Percentiles rank a stretch among this genome's conserved stretches.
These are phyloP conservation scores for Stachybotrys chlorohalonatus DNA, from an alignment of 2,329 filamentous ascomycete genomes.

Conservation along the genomic window DNA sequence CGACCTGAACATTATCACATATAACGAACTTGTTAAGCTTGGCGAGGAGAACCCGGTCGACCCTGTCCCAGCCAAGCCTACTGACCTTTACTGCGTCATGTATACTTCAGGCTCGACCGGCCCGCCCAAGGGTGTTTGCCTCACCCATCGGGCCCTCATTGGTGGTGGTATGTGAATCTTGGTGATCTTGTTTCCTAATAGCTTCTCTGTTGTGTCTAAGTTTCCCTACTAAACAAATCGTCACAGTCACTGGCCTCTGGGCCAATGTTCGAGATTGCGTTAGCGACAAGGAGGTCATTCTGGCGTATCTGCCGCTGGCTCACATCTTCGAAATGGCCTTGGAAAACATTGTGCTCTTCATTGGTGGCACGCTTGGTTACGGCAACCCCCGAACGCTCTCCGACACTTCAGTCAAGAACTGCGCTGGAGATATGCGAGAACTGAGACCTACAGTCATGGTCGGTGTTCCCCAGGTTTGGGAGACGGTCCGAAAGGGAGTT, in stretches of 20 bases:
- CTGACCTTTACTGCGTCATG: constrained; percentile 77
- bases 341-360: constrained; percentile 81
- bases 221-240: neutral
- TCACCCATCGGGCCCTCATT: constrained; percentile 72
- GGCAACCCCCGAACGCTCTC: constrained; percentile 84
- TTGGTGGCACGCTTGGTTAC: constrained; percentile 89
- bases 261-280: constrained; percentile 70
- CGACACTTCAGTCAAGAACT: constrained; percentile 79
- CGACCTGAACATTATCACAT: constrained; percentile 42
- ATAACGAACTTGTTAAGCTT: constrained; percentile 44
- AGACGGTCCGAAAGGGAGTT: constrained; percentile 94
- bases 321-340: constrained; percentile 97
- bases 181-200: constrained; percentile 3
- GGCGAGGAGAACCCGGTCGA: constrained; percentile 62
- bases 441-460: constrained; percentile 84
- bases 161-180: constrained; percentile 47
- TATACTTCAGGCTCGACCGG: constrained; percentile 87
- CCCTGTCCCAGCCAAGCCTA: constrained; percentile 60
- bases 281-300: constrained; percentile 65
- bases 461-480: constrained; percentile 94
- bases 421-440: constrained; percentile 86
- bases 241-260: constrained; percentile 65
- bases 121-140: constrained; percentile 77
- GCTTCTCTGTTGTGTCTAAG: neutral
- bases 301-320: constrained; percentile 88